Conservation (phyloP, 257 asterid genomes). For the Gentiana macrophylla region DNA sequence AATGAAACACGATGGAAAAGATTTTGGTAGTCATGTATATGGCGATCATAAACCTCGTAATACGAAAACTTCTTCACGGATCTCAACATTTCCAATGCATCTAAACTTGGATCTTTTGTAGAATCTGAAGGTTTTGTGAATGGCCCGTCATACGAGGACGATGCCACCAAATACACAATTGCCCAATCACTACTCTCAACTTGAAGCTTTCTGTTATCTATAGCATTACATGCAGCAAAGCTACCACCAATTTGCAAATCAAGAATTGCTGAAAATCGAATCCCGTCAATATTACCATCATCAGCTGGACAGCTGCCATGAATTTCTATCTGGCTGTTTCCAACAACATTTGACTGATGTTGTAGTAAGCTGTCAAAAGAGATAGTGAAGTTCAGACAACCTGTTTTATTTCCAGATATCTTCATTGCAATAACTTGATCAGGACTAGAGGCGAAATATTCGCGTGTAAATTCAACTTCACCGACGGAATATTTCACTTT, state of each 20-base stretch:
- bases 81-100: conserved; percentile 30
- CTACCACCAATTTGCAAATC: conserved; percentile 50
- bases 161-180: conserved; percentile 45
- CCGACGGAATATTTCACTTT: conserved; percentile 38
- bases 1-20: conserved; percentile 66
- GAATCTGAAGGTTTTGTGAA: conserved; percentile 50
- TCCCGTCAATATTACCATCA: conserved; percentile 36
- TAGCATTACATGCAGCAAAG: conserved; percentile 21
- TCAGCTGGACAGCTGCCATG: conserved; percentile 47
- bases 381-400: conserved; percentile 35
- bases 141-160: conserved; percentile 75
- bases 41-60: conserved; percentile 51
- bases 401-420: conserved; percentile 47
- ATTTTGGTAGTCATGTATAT: conserved; percentile 54
- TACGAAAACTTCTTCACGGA: conserved; percentile 41
- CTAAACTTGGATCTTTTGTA: conserved; percentile 35
- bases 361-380: conserved; percentile 53
- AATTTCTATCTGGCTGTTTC: conserved; percentile 41
- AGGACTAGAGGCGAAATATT: conserved; percentile 55
- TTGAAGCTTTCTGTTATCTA: conserved; percentile 40
- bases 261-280: conserved; percentile 51
- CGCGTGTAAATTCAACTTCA: conserved; percentile 36
- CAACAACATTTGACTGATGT: conserved; percentile 40
- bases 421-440: conserved; percentile 51
- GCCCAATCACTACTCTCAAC: conserved; percentile 63